Evolutionary conservation across 805 yeast genomes (phyloP), one percentile per base, ranked within the genome.

Genomic region (Candida manassasensis): DNA sequence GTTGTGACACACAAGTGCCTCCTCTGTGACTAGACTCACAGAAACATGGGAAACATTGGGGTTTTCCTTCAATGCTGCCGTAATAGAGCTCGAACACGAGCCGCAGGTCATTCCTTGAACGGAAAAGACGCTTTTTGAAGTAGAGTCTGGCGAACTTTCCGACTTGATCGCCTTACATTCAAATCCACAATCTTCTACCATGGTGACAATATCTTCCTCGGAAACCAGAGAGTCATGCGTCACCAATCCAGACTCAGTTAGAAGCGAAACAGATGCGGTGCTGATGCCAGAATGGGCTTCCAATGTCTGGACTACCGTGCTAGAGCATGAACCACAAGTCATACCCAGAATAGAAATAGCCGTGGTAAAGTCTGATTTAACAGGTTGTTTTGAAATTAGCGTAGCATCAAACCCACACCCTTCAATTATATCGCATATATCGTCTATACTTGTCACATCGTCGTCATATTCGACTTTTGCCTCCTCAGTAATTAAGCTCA

Each of bases 41-140:
- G 72, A 67, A 0, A 71, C 85, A 4, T 57, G 50, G 1, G 48
- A 32, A 2, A 86, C 83, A 1, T 83, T 84, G 0, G 62, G 59
- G 6, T 75, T 36, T 0, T 50, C 50, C 36, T 67, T 59, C 18
- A 86, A 49, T 1, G 79, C 79, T 17, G 61, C 58, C 0, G 80
- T 74, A 14, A 90, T 75, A 0, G 93, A 65, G 2, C 81, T 69
- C 0, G 84, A 72, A 53, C 97, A 90, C 1, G 95, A 74, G 2
- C 93, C 81, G 52, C 97, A 90, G 2, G 97, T 89, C 97, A 89
- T 90, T 2, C 97, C 97, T 11, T 62, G 56, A 1, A 82, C 62
- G 3, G 55, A 45, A 2, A 69, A 40, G 21, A 18, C 12, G 10
- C 25, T 19, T 4, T 18, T 4, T 19, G 21, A 16, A 10, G 15